phyloP scores from a whole-genome alignment of 2,329 filamentous ascomycete genomes.

The Mariannaea elegans region DNA sequence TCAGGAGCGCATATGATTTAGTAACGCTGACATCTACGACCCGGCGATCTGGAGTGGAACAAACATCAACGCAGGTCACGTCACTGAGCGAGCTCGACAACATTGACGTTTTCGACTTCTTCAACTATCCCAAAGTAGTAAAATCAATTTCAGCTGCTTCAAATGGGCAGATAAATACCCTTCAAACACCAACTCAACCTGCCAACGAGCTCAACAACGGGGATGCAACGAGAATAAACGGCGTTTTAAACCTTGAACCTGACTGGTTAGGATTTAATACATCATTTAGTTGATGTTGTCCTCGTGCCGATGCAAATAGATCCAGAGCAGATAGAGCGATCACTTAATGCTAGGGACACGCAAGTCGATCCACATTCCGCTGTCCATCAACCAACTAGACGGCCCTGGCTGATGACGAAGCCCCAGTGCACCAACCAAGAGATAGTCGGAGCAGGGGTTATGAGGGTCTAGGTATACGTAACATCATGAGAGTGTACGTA shows the following conservation, averaged over 20 bases:
- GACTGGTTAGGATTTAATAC: constrained; percentile 41
- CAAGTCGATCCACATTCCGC: constrained; percentile 15
- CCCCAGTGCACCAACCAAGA: constrained; percentile 11
- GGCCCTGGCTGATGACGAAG: constrained; percentile 7
- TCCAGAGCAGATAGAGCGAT: background rate
- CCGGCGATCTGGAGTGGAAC: constrained; percentile 49
- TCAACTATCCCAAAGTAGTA: constrained; percentile 51
- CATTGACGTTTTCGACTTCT: constrained; percentile 57
- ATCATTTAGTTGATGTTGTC: constrained; percentile 4
- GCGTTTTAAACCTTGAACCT: constrained; percentile 44
- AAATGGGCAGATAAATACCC: constrained; percentile 35
- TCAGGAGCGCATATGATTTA: constrained; percentile 51
- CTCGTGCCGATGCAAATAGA: background rate
- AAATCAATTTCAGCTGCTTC: constrained; percentile 29
- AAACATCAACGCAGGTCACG: constrained; percentile 49
- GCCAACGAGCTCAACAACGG: constrained; percentile 29
- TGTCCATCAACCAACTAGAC: constrained; percentile 5
- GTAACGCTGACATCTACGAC: constrained; percentile 48
- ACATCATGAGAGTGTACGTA: constrained; percentile 15
- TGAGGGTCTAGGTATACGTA: constrained; percentile 9
- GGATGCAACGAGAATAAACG: constrained; percentile 32
- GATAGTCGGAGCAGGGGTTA: background rate
- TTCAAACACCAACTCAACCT: constrained; percentile 25
- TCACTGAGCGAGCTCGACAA: constrained; percentile 53
- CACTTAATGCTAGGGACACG: background rate